Percentiles rank a stretch among this genome's conserved stretches.
Conservation (phyloP, 2,329 filamentous ascomycete genomes). For the Colletotrichum sp. region DNA sequence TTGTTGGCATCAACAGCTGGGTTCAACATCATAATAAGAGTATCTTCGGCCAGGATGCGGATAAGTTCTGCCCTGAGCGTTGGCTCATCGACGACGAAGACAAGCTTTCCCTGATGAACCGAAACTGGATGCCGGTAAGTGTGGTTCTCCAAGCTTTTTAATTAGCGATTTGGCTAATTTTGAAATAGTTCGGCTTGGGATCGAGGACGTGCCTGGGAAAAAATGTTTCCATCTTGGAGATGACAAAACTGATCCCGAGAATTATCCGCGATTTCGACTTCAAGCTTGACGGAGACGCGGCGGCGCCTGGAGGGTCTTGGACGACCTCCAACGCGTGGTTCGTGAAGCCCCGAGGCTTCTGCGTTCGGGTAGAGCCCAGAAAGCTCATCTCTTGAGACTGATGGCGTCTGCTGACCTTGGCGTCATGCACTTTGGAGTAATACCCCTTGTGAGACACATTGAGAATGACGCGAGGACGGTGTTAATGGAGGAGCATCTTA, state of each 20-base stretch:
- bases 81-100: conserved; percentile 38
- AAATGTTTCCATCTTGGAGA: conserved; percentile 48
- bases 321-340: conserved; percentile 44
- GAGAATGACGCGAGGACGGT: rapidly evolving
- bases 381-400: neutral
- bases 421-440: neutral
- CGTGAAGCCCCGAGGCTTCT: conserved; percentile 45
- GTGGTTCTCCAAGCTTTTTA: neutral
- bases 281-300: conserved; percentile 22
- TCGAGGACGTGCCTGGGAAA: conserved; percentile 47
- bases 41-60: conserved; percentile 36
- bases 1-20: conserved; percentile 41
- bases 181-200: conserved; percentile 42
- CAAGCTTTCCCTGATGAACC: conserved; percentile 30
- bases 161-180: neutral
- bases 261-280: conserved; percentile 38
- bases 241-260: conserved; percentile 46
- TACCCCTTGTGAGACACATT: neutral
- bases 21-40: conserved; percentile 34
- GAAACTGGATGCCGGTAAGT: conserved; percentile 33
- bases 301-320: conserved; percentile 26
- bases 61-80: conserved; percentile 43
- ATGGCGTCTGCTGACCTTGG: neutral
- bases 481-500: neutral
- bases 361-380: conserved; percentile 26